phyloP scores from a whole-genome alignment of 192 early-diverging fungal genomes.

The Entomortierella beljakovae region DNA sequence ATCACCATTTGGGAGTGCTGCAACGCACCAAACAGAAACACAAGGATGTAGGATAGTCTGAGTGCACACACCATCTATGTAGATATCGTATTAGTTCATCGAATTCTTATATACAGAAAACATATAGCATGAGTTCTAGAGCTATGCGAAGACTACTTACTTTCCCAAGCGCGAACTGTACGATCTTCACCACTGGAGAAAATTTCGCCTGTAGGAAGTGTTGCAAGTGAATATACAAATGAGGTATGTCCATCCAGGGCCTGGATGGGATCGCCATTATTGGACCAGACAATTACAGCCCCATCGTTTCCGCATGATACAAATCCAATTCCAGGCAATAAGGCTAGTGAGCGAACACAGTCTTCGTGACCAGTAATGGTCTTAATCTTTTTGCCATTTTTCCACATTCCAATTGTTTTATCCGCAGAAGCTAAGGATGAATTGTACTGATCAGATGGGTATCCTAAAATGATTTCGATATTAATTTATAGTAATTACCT shows the following conservation, averaged over 20 bases:
- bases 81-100: neutral
- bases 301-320: conserved; percentile 93
- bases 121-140: no score
- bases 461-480: neutral
- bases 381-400: conserved; percentile 67
- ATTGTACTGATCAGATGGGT: neutral
- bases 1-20: conserved; percentile 82
- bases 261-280: conserved; percentile 74
- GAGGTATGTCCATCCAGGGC: conserved; percentile 90
- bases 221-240: conserved; percentile 88
- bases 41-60: conserved; percentile 92
- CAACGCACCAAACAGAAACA: conserved; percentile 93
- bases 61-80: conserved; percentile 67
- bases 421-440: conserved; percentile 85
- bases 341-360: conserved; percentile 85
- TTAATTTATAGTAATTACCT: conserved; percentile 57
- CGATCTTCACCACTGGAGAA: conserved; percentile 96
- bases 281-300: conserved; percentile 84
- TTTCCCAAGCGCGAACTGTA: conserved; percentile 86
- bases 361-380: conserved; percentile 89
- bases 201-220: conserved; percentile 80
- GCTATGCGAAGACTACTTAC: conserved; percentile 45
- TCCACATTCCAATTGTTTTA: conserved; percentile 90
- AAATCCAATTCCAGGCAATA: conserved; percentile 74
- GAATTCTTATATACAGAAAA: neutral